These are phyloP conservation scores for Neofusicoccum sp. DNA, from an alignment of 2,329 filamentous ascomycete species.

Conservation along the genomic window DNA sequence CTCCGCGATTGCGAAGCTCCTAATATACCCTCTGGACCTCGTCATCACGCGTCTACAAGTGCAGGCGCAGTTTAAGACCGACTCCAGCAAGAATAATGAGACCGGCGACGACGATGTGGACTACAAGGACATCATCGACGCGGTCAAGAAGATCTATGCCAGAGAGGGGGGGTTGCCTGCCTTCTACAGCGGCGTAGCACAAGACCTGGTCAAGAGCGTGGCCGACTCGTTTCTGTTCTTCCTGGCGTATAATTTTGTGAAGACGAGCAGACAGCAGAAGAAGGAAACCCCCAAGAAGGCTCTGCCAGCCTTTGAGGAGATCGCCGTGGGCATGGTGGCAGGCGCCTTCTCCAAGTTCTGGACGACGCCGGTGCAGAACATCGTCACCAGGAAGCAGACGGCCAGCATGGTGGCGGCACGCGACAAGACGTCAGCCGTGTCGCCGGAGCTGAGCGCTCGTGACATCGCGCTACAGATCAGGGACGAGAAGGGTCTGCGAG, in stretches of 20 bases:
- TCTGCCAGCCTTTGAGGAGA: slow-evolving; percentile 69
- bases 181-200: slow-evolving; percentile 59
- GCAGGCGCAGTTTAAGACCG: slow-evolving; percentile 61
- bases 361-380: slow-evolving; percentile 79
- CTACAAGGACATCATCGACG: slow-evolving; percentile 70
- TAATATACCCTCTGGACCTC: slow-evolving; percentile 80
- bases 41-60: slow-evolving; percentile 82
- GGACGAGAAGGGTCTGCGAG: slow-evolving; percentile 69
- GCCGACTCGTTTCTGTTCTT: slow-evolving; percentile 85
- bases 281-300: slow-evolving; percentile 31
- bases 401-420: slow-evolving; percentile 54
- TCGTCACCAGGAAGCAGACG: slow-evolving; percentile 81
- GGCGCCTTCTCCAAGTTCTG: slow-evolving; percentile 74
- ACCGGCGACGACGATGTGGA: slow-evolving; percentile 44
- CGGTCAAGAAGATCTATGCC: slow-evolving; percentile 69
- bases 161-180: slow-evolving; percentile 70
- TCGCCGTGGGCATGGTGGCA: slow-evolving; percentile 72
- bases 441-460: slow-evolving; percentile 42
- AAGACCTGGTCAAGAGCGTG: slow-evolving; percentile 50
- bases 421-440: slow-evolving; percentile 35
- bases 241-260: slow-evolving; percentile 70
- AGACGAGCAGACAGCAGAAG: slow-evolving; percentile 44
- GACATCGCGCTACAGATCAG: slow-evolving; percentile 67
- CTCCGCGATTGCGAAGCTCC: slow-evolving; percentile 75
- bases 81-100: slow-evolving; percentile 30